Base-by-base conservation (phyloP, 2,329 filamentous ascomycete species). In the Aspergillus caelatus region DNA sequence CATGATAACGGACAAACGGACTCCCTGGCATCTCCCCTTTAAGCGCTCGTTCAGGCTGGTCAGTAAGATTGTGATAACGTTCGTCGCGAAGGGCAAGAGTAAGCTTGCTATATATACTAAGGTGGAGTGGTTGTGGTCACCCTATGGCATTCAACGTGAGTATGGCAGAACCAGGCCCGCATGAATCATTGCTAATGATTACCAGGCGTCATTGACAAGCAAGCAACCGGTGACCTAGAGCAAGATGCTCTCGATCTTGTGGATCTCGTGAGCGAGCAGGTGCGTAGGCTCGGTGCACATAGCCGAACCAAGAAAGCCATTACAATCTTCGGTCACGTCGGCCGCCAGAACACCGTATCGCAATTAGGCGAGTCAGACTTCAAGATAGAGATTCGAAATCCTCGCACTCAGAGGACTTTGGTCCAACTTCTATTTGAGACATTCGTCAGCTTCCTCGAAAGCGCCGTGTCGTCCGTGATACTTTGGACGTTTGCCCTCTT, bases 51-150 rank as follows among this genome's bases (percentile, higher is more conserved):
- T 98, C 79, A 89, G 90, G 70, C 82, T 97, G 26, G 87, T 96
- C 62, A 94, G 88, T 68, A 97, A 97, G 78, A 89, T 97, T 66
- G 93, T 97, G 67, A 95, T 99, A 66, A 97, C 95, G 2, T 93
- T 98, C 73, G 86, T 94, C 64, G 89, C 93, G 58, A 98, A 98
- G 79, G 93, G 92, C 14, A 93, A 91, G 76, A 96, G 93, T 78
- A 97, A 95, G 80, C 86, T 99, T 61, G 91, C 93, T 30, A 87
- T 98, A 50, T 96, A 92, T 78, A 91, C 89, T 59, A 91, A 90
- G 71, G 88, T 97, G n/a, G 91, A 93, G 70, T 98, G 95, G 95
- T 85, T 88, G 30, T 90, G 88, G 68, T 82, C 86, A 60, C 89
- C 89, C 12, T 82, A 74, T 56, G 73, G 83, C 34, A 75, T 83